Evolutionary conservation across 768 basidiomycete species (phyloP).

Genomic region (Mrakia gelida): DNA sequence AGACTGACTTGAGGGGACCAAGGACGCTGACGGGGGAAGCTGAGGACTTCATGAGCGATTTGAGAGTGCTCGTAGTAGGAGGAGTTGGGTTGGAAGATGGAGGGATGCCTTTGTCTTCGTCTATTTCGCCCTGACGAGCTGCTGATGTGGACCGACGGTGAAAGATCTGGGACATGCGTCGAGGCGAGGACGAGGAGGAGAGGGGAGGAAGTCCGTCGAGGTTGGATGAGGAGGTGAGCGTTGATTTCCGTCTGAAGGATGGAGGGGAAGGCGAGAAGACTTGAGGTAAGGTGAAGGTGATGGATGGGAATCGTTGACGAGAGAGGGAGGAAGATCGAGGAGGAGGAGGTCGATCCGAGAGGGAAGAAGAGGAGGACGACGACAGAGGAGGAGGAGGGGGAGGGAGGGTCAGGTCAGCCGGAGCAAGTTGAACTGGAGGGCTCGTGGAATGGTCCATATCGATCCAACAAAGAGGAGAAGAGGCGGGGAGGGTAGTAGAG

Average conservation of each 20-base stretch:
- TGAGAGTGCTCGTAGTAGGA: neutral
- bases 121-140: neutral
- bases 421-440: neutral
- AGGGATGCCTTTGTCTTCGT: neutral
- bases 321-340: neutral
- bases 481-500: neutral
- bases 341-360: neutral
- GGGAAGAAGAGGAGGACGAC: neutral
- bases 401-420: neutral
- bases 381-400: neutral
- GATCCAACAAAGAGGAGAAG: neutral
- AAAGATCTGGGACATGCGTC: slow-evolving; percentile 23
- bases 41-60: slow-evolving; percentile 8
- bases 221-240: neutral
- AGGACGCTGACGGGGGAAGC: neutral
- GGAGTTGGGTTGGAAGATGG: neutral
- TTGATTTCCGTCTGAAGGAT: neutral
- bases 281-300: neutral
- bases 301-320: neutral
- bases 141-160: neutral
- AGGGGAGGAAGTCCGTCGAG: neutral
- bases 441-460: neutral
- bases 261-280: neutral
- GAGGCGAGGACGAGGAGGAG: neutral
- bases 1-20: neutral